Percentiles rank a stretch among this genome's conserved stretches.
phyloP scores from a whole-genome alignment of 495 filamentous ascomycete species.

The Lophiostoma macrostomum region DNA sequence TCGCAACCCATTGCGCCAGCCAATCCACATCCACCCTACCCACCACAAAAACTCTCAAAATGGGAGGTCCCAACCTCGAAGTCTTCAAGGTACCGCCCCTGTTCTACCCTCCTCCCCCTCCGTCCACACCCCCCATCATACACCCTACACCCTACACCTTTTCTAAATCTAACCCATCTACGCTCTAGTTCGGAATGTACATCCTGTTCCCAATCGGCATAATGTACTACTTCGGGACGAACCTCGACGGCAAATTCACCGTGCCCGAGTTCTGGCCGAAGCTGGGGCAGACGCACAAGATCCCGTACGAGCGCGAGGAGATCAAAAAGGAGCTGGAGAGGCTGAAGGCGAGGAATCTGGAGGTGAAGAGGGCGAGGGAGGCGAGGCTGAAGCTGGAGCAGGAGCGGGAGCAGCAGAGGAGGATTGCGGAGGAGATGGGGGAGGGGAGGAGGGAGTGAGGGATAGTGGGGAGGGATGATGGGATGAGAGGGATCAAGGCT shows the following conservation, averaged over 20 bases:
- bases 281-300: slow-evolving; percentile 76
- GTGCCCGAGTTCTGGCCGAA: slow-evolving; percentile 94
- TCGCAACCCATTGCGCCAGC: background rate
- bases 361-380: slow-evolving; percentile 21
- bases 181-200: slow-evolving; percentile 85
- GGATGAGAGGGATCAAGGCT: background rate
- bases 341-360: slow-evolving; percentile 27
- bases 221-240: slow-evolving; percentile 99
- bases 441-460: background rate
- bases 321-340: slow-evolving; percentile 41
- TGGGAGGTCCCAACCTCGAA: slow-evolving; percentile 89
- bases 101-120: slow-evolving; percentile 2
- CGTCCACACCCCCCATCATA: background rate
- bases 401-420: slow-evolving; percentile 15
- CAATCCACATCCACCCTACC: background rate
- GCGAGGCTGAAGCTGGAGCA: too few relatives aligned
- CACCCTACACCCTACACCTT: too few relatives aligned
- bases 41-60: slow-evolving; percentile 36
- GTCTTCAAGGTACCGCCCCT: slow-evolving; percentile 75
- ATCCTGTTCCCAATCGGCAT: slow-evolving; percentile 97
- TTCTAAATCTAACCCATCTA: slow-evolving; percentile 8
- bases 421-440: background rate
- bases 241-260: slow-evolving; percentile 86
- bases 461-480: background rate
- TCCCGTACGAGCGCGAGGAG: slow-evolving; percentile 86